Evolutionary conservation across 2,329 filamentous ascomycete genomes (phyloP), one percentile per base, ranked within the genome.

Genomic region (Albifimbria verrucaria): DNA sequence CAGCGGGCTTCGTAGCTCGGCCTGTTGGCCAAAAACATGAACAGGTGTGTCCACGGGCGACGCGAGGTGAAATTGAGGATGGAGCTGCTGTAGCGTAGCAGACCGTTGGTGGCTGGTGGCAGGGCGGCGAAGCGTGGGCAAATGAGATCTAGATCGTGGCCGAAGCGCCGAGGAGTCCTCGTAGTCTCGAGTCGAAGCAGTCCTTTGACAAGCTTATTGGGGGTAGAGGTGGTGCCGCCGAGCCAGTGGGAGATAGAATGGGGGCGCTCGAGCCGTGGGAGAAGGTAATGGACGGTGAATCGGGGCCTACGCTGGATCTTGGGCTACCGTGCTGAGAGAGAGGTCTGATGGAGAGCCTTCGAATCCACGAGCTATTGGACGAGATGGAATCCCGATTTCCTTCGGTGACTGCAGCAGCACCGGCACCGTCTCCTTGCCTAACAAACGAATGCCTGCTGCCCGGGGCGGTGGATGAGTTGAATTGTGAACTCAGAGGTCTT

Each of bases 61-160:
- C 24, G 62, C 52, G 20, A 64, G 49, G 23, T 66, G 62, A 22
- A 63, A 59, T 52, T 68, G 62, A 17, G 67, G 64, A 50, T 72
- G 68, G 24, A 74, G 67, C 55, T 85, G 80, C 59, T 89, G 83
- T 24, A 90, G 72, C 1, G 87, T 90, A 28, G 83, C 85, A 45
- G 87, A 88, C 61, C 89, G 80, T 66, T 92, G 88, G 64, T 92
- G 88, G 67, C 89, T 92, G 18, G 89, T 92, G 45, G 88, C 88
- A 50, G 89, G 89, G 61, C 89, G 78, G 54, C 87, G 83, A 54
- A 92, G 78, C 21, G 81, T 84, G 2, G 84, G 80, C 56, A 88
- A 75, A 62, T 87, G 82, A 47, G 85, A 80, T 58, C 74, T 82
- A 26, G 85, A 77, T 57, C 78, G 75, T 54, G 75, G 77, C 53